phyloP scores from a whole-genome alignment of 371 early-diverging fungal genomes.

The Fennellomyces sp. region DNA sequence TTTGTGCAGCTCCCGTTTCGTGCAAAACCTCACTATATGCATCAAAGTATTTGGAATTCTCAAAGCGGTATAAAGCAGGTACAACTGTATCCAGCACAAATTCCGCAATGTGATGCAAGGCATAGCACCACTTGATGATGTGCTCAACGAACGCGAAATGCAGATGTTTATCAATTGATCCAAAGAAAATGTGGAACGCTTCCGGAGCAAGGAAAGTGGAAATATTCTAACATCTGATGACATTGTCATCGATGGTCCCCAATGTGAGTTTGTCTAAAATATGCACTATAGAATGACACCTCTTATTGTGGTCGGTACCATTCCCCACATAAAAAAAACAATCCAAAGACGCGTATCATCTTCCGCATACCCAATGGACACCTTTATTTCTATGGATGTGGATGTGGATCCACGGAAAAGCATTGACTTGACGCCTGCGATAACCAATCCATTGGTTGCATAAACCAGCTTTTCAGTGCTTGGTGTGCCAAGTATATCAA shows the following conservation, averaged over 20 bases:
- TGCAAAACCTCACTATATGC: no score
- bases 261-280: slow-evolving; percentile 43
- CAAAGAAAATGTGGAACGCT: slow-evolving; percentile 71
- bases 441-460: slow-evolving; percentile 76
- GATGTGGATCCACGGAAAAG: slow-evolving; percentile 63
- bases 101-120: slow-evolving; percentile 91
- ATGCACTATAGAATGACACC: background rate
- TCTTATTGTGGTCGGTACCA: slow-evolving; percentile 64
- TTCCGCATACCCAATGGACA: slow-evolving; percentile 81
- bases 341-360: slow-evolving; percentile 71
- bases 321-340: slow-evolving; percentile 75
- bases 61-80: no score
- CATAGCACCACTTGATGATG: slow-evolving; percentile 62
- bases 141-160: slow-evolving; percentile 72
- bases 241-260: slow-evolving; percentile 89
- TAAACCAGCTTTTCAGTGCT: slow-evolving; percentile 66
- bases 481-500: slow-evolving; percentile 69
- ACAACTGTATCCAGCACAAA: no score
- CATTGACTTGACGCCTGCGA: slow-evolving; percentile 74
- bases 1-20: no score
- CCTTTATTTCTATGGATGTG: slow-evolving; percentile 83
- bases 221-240: slow-evolving; percentile 73
- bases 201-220: slow-evolving; percentile 72
- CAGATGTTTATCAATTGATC: slow-evolving; percentile 74
- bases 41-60: no score